Conservation (phyloP, 768 basidiomycete species). For the Russula compacta region DNA sequence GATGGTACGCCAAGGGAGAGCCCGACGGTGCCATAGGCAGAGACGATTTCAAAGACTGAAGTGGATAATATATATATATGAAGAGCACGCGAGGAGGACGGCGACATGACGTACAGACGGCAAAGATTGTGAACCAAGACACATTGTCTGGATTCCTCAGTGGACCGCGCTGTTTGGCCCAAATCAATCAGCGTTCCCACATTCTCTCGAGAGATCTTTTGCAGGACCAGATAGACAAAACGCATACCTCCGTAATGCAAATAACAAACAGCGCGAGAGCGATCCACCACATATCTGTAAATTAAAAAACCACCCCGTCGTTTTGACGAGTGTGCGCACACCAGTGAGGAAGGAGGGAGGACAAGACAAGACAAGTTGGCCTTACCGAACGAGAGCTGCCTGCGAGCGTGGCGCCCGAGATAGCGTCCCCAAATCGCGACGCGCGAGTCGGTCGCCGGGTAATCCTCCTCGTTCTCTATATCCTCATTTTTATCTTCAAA, state of each 20-base stretch:
- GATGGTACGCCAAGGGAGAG: conserved; percentile 37
- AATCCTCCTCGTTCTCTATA: conserved; percentile 21
- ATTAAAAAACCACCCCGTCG: neutral
- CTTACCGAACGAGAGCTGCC: conserved; percentile 44
- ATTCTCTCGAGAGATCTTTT: neutral
- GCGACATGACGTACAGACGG: conserved; percentile 23
- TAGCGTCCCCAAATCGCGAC: conserved; percentile 32
- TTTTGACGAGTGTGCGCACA: neutral
- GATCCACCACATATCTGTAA: conserved; percentile 40
- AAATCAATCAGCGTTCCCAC: neutral
- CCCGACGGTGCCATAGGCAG: conserved; percentile 30
- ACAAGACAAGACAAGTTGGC: neutral
- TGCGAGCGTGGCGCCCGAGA: conserved; percentile 33
- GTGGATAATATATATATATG: conserved; percentile 19
- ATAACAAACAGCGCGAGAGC: conserved; percentile 39
- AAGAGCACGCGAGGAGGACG: conserved; percentile 8
- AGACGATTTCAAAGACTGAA: conserved; percentile 17
- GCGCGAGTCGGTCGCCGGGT: conserved; percentile 20
- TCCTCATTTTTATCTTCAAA: conserved; percentile 30
- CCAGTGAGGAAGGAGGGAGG: neutral
- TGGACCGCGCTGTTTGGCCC: conserved; percentile 21
- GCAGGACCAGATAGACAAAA: too few species aligned
- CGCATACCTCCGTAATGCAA: conserved; percentile 36
- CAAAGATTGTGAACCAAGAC: conserved; percentile 35
- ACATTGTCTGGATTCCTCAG: conserved; percentile 25